Percentiles rank a stretch among this genome's conserved stretches.
These are phyloP conservation scores for Epichloe bromicola DNA, from an alignment of 2,329 filamentous ascomycete species.

Conservation along the genomic window DNA sequence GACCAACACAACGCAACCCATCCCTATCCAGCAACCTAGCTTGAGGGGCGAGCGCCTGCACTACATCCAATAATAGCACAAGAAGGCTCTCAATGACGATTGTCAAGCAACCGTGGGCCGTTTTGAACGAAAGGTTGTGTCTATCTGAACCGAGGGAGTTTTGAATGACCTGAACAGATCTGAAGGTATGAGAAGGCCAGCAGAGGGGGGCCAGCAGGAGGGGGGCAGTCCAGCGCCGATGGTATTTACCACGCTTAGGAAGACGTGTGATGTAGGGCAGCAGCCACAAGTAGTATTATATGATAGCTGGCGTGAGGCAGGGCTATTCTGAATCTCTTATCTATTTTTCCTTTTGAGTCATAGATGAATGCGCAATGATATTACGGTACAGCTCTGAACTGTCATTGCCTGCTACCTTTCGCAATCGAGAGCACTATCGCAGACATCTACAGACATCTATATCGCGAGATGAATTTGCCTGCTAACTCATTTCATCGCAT, in stretches of 20 bases:
- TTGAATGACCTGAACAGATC: neutral
- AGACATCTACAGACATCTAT: neutral
- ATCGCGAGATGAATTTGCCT: too few species aligned
- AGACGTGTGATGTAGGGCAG: neutral
- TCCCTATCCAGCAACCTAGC: neutral
- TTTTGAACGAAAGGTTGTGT: neutral
- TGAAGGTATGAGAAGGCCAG: neutral
- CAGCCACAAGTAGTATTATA: constrained; percentile 1
- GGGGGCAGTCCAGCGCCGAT: neutral
- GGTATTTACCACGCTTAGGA: neutral
- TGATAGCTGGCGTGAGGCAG: constrained; percentile 3
- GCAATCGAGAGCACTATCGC: neutral
- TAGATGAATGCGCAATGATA: constrained; percentile 23
- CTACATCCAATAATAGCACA: neutral
- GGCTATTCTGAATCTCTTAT: constrained; percentile 20
- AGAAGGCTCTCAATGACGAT: neutral
- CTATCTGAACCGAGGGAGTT: neutral
- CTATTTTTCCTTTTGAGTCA: constrained; percentile 22
- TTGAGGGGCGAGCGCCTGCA: neutral
- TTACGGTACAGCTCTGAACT: constrained; percentile 6
- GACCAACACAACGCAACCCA: neutral
- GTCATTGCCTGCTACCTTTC: neutral
- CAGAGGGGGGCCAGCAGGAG: too few species aligned
- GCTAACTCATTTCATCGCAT: neutral
- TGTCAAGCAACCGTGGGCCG: too few species aligned